A percentile compares a stretch with the other conserved stretches of the same genome.
Conservation (phyloP, 2,329 filamentous ascomycete genomes). For the Alternaria brassicae region DNA sequence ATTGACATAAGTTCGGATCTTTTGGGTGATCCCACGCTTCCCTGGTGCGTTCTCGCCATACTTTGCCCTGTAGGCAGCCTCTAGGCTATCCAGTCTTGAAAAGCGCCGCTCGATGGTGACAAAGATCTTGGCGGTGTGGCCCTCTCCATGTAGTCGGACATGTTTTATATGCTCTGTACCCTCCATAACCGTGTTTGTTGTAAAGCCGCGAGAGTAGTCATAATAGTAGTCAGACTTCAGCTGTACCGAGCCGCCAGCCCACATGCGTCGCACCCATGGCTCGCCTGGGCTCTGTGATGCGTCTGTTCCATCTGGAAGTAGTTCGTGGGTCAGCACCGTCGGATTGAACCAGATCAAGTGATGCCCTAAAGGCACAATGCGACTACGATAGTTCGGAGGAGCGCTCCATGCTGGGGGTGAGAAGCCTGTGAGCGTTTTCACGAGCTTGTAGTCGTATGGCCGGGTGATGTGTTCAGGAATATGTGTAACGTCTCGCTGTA, state of each 20-base stretch:
- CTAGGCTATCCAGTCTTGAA: slow-evolving; percentile 31
- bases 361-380: slow-evolving; percentile 68
- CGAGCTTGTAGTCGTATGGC: slow-evolving; percentile 67
- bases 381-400: slow-evolving; percentile 12
- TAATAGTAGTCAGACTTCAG: slow-evolving; percentile 52
- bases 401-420: slow-evolving; percentile 24
- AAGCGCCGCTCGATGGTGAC: slow-evolving; percentile 66
- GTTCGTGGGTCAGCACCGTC: slow-evolving; percentile 64
- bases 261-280: slow-evolving; percentile 79
- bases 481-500: slow-evolving; percentile 57
- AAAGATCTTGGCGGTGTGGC: slow-evolving; percentile 61
- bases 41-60: not conserved
- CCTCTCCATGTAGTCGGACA: slow-evolving; percentile 59
- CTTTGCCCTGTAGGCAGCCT: slow-evolving; percentile 11
- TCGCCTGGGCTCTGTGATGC: slow-evolving; percentile 74
- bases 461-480: slow-evolving; percentile 66
- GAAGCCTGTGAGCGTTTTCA: slow-evolving; percentile 50
- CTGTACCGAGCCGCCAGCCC: slow-evolving; percentile 79
- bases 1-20: not conserved
- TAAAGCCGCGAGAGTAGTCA: slow-evolving; percentile 14
- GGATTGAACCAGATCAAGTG: slow-evolving; percentile 90
- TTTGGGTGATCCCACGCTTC: not conserved
- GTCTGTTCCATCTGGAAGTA: slow-evolving; percentile 87
- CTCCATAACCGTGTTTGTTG: slow-evolving; percentile 24
- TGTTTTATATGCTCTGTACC: slow-evolving; percentile 56